These are phyloP conservation scores for Acacia confusa DNA, from an alignment of 306 rosid species.

Conservation along the genomic window DNA sequence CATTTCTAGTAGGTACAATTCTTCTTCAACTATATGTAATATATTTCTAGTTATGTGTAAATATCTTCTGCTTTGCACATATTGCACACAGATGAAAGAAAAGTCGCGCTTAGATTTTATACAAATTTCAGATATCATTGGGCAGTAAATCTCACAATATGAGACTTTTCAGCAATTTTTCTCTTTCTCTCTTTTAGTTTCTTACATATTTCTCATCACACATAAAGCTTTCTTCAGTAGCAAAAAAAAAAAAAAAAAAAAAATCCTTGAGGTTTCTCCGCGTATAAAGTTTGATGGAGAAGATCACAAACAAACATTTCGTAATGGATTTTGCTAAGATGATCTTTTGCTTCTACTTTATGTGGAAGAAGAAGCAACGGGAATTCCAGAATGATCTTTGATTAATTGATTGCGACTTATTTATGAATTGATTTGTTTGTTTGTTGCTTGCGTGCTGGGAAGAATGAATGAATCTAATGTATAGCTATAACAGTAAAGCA, in stretches of 20 bases:
- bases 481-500: not conserved
- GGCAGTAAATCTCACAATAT: no score
- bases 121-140: no score
- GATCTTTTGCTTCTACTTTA: constrained; percentile 31
- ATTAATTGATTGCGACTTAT: constrained; percentile 18
- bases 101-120: no score
- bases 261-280: not conserved
- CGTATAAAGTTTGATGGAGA: not conserved
- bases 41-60: no score
- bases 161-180: no score
- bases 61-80: no score
- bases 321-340: not conserved
- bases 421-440: not conserved
- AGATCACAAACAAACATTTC: constrained; percentile 18
- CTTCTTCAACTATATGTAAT: no score
- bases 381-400: constrained; percentile 15
- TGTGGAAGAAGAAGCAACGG: constrained; percentile 22
- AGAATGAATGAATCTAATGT: not conserved
- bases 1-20: no score
- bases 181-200: not conserved
- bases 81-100: no score
- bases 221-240: not conserved
- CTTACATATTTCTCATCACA: not conserved
- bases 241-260: not conserved
- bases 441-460: not conserved